Evolutionary conservation across 495 filamentous ascomycete genomes (phyloP).

Genomic region (Hypoxylon perforatum): DNA sequence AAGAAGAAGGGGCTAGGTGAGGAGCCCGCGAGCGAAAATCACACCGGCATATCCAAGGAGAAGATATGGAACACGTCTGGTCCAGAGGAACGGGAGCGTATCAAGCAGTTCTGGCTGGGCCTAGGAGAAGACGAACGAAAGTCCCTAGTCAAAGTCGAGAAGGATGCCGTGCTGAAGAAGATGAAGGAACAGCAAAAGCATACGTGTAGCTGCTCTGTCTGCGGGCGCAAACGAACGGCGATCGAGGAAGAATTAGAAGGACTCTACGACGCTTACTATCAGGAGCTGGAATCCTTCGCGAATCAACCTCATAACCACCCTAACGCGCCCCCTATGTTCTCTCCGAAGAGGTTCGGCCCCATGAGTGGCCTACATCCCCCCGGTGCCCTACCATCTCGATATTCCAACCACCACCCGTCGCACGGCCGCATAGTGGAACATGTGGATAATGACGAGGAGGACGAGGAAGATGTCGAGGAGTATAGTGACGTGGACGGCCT

Average conservation of each 20-base stretch:
- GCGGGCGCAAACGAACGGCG: constrained; percentile 93
- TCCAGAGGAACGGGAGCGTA: constrained; percentile 92
- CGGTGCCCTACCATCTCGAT: constrained; percentile 55
- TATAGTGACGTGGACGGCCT: constrained; percentile 65
- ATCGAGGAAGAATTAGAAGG: constrained; percentile 99
- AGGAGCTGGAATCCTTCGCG: constrained; percentile 96
- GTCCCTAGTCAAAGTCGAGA: constrained; percentile 96
- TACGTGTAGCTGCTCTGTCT: constrained; percentile 97
- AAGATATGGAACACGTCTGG: constrained; percentile 98
- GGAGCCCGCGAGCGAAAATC: constrained; percentile 25
- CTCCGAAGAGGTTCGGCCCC: constrained; percentile 68
- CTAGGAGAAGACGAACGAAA: constrained; percentile 93
- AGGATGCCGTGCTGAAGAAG: constrained; percentile 96
- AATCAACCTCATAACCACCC: constrained; percentile 79
- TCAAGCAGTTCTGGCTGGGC: constrained; percentile 99
- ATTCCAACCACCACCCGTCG: constrained; percentile 62
- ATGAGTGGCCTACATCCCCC: constrained; percentile 63
- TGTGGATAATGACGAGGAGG: constrained; percentile 66
- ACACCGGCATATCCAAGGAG: constrained; percentile 70
- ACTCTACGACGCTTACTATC: constrained; percentile 99
- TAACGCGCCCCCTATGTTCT: constrained; percentile 70
- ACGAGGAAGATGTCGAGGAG: constrained; percentile 71
- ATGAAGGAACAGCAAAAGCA: constrained; percentile 99
- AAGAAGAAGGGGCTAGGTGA: constrained; percentile 54
- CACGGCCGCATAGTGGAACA: constrained; percentile 68